Base-by-base conservation (phyloP, 345 rosid species). In the Sonneratia caseolaris region DNA sequence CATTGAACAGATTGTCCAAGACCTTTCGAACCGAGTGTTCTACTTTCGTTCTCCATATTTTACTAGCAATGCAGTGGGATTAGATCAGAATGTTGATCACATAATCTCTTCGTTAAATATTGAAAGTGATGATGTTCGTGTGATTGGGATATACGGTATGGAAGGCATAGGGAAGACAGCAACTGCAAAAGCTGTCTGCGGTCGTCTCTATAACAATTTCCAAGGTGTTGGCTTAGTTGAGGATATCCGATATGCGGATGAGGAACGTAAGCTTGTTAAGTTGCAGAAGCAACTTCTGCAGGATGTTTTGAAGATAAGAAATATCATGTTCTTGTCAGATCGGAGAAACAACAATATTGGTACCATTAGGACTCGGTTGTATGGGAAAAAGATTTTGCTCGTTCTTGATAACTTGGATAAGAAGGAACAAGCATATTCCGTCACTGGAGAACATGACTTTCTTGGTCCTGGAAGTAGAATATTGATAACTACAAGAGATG, bases 181-280 rank as follows among this genome's bases (percentile, higher is more conserved):
- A 0, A 7, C 65, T 16, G 64, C 64, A 11, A 51, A 65, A 48
- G 70, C 40, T 19, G 0, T 66, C 1, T 66, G 64, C 18, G 0
- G 8, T 43, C 43, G n/a, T 10, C 27, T 61, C 14, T 10, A 15
- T 7, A 10, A 3, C 22, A 7, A 71, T 19, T 73, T 73, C 38
- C 48, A 73, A 43, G 70, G 75, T n/a, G 62, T 66, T 18, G 49
- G 22, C 75, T 73, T 66, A 24, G 21, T 71, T 0, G 64, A 61
- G 13, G 65, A 38, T 27, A 47, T 57, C 0, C 53, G 55, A 22
- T n/a, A 3, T 40, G 42, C 51, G 0, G 42, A 71, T 16, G 22
- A 66, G 19, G 37, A 1, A 27, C 22, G 16, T n/a, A 14, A 1
- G 0, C 24, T 18, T 59, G 35, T 61, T 0, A 38, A 32, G 12